A percentile compares a stretch with the other conserved stretches of the same genome.
Evolutionary conservation across 1,139 yeast genomes (phyloP).

Genomic region (Yamadazyma friedrichii): DNA sequence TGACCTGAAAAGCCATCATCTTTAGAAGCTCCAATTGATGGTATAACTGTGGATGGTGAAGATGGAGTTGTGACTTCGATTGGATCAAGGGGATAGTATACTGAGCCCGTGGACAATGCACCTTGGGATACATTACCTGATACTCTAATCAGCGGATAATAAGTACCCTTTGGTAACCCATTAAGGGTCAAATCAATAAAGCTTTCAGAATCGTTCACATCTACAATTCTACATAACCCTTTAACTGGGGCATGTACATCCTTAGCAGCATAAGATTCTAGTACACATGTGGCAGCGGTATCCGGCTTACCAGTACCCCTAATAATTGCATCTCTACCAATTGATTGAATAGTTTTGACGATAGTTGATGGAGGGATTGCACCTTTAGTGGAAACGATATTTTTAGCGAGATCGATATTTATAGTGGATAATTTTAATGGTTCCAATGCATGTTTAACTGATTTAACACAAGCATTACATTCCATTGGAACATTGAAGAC

Average conservation of each 20-base stretch:
- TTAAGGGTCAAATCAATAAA: slow-evolving; percentile 77
- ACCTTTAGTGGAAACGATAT: slow-evolving; percentile 66
- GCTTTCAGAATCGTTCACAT: slow-evolving; percentile 49
- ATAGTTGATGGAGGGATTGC: slow-evolving; percentile 67
- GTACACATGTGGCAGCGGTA: slow-evolving; percentile 87
- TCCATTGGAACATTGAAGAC: slow-evolving; percentile 80
- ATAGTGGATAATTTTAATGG: slow-evolving; percentile 47
- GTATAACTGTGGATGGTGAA: slow-evolving; percentile 29
- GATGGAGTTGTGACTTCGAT: slow-evolving; percentile 44
- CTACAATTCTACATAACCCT: slow-evolving; percentile 87
- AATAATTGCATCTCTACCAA: slow-evolving; percentile 86
- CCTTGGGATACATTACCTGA: slow-evolving; percentile 80
- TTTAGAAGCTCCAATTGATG: slow-evolving; percentile 38
- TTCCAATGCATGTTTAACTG: slow-evolving; percentile 53
- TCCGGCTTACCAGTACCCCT: slow-evolving; percentile 89
- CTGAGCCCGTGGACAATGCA: slow-evolving; percentile 63
- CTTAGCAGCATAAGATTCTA: slow-evolving; percentile 64
- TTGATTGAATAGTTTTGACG: slow-evolving; percentile 60
- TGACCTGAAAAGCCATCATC: slow-evolving; percentile 52
- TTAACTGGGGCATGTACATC: slow-evolving; percentile 63
- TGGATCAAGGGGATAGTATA: slow-evolving; percentile 47
- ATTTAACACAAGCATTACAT: slow-evolving; percentile 67
- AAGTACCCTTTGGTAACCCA: slow-evolving; percentile 64
- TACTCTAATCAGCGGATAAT: slow-evolving; percentile 65
- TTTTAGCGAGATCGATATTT: slow-evolving; percentile 52